phyloP scores from a whole-genome alignment of 176 grass and related monocot species.

The Ampelocalamus luodianensis region DNA sequence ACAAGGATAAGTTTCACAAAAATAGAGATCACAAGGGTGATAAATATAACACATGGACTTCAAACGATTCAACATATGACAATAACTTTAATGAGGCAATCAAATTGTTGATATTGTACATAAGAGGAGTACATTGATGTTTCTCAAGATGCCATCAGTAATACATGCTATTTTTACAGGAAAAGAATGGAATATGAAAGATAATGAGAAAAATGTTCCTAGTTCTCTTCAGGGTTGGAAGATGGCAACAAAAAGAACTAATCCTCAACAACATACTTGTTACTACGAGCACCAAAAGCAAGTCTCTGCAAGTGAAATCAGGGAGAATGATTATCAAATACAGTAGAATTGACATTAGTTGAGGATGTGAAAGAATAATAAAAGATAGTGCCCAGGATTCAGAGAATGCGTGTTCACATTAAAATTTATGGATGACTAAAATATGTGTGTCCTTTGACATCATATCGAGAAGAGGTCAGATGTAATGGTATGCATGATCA shows the following conservation, averaged over 20 bases:
- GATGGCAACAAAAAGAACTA: slow-evolving; percentile 44
- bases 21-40: slow-evolving; percentile 19
- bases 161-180: slow-evolving; percentile 40
- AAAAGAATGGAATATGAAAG: slow-evolving; percentile 33
- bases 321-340: slow-evolving; percentile 34
- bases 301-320: slow-evolving; percentile 72
- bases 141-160: slow-evolving; percentile 18
- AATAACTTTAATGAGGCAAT: slow-evolving; percentile 19
- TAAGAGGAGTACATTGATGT: slow-evolving; percentile 25
- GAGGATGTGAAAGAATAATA: slow-evolving; percentile 35
- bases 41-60: neutral
- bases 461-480: slow-evolving; percentile 25
- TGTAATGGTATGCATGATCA: slow-evolving; percentile 24
- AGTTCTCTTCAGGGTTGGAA: slow-evolving; percentile 44
- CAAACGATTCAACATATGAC: neutral
- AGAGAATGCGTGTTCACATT: neutral
- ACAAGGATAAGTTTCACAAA: neutral
- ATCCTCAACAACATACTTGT: slow-evolving; percentile 86
- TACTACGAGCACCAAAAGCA: slow-evolving; percentile 92
- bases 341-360: slow-evolving; percentile 27
- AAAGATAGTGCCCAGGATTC: slow-evolving; percentile 12
- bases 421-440: slow-evolving; percentile 22
- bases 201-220: slow-evolving; percentile 45
- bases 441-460: neutral
- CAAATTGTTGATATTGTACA: slow-evolving; percentile 38